Percentiles rank a stretch among this genome's conserved stretches.
Evolutionary conservation across 2,329 filamentous ascomycete species (phyloP).

Genomic region (Trichoderma sp.): DNA sequence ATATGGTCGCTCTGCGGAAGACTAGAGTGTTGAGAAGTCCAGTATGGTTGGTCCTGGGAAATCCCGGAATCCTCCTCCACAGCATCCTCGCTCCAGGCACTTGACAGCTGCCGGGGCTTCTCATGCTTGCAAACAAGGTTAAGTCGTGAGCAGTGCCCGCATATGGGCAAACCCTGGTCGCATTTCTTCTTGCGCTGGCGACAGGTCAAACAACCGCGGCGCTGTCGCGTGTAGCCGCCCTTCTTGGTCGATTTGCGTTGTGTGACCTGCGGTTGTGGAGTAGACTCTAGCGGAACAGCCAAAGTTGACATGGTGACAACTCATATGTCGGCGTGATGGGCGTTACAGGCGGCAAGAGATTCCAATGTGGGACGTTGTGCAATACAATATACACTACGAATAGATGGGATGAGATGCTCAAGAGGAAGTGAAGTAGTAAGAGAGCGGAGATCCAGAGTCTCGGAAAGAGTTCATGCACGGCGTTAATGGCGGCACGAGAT

Average conservation of each 20-base stretch:
- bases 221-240: slow-evolving; percentile 9
- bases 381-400: not conserved
- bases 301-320: not conserved
- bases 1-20: not conserved
- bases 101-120: not conserved
- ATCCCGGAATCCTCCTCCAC: not conserved
- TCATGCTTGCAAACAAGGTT: slow-evolving; percentile 14
- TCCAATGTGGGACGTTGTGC: not conserved
- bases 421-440: not conserved
- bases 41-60: not conserved
- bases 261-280: not conserved
- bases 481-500: slow-evolving; percentile 1
- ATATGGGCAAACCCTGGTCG: slow-evolving; percentile 1
- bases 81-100: not conserved
- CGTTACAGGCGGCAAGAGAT: not conserved
- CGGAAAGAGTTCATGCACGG: not conserved
- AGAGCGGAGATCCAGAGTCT: not conserved
- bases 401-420: not conserved
- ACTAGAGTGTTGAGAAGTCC: not conserved
- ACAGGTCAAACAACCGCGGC: slow-evolving; percentile 3
- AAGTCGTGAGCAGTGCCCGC: slow-evolving; percentile 5
- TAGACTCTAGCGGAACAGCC: not conserved
- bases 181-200: slow-evolving; percentile 15
- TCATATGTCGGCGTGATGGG: not conserved
- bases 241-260: not conserved